Evolutionary conservation across 441 rosid species (phyloP), one percentile per base, ranked within the genome.

Genomic region (Croton setiger): DNA sequence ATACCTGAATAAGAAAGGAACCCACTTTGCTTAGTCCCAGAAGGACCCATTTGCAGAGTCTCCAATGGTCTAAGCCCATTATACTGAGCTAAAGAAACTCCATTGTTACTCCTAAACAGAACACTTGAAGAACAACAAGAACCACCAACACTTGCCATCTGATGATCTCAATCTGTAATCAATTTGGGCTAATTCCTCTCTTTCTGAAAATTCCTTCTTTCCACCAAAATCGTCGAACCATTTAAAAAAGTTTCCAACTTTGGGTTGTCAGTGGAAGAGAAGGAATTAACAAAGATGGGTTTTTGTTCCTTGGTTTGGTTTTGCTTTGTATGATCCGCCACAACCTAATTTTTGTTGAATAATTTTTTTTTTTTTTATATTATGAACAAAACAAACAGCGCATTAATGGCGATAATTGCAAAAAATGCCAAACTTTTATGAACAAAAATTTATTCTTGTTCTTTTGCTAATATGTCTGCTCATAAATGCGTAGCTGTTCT

Each of bases 121-220:
- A 72, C 64, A 27, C 65, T 61, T 14, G 87, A 70, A 68, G 82
- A 72, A 58, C 73, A 79, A 73, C n/a, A n/a, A n/a, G 74, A 56
- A 51, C 60, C 73, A 27, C 72, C 73, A 79, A 81, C 20, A 68
- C 75, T 72, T 53, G 86, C 85, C 88, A 87, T 83, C 3, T 37
- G n/a, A n/a, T n/a, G n/a, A n/a, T n/a, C n/a, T n/a, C 59, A 10
- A 27, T 5, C 64, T 10, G 10, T 15, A n/a, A n/a, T n/a, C n/a
- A n/a, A n/a, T n/a, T n/a, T n/a, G n/a, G n/a, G n/a, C n/a, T n/a
- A 11, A 17, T 51, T 56, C 21, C 20, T 69, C 60, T 33, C 35
- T 49, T 52, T 35, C 14, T 55, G 41, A 37, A 36, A 45, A 13
- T 45, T 51, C 27, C 39, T 53, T 67, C 68, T 33, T 60, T 45